Base-by-base conservation (phyloP, 345 rosid species). In the Corchorus olitorius region DNA sequence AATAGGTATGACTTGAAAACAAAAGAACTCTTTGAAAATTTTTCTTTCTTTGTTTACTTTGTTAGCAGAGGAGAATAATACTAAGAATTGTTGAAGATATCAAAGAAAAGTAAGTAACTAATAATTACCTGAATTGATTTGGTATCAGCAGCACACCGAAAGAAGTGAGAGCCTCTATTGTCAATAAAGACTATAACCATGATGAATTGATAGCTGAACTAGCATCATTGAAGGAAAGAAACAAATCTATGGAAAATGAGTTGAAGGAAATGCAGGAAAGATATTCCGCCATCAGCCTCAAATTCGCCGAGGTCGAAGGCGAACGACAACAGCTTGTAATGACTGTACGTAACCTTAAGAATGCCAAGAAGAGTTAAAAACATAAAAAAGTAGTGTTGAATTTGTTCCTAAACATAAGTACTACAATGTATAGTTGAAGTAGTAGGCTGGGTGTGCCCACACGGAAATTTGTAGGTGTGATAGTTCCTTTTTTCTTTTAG, bases 281-380 rank as follows among this genome's bases (percentile, higher is more conserved):
- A 80, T 93, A 96, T 76, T 92, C 97, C 15, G 94, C 90, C 80
- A 84, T 91, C 79, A 96, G 99, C 84, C 89, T 96, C 65, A 91
- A 87, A 85, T 96, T 92, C 56, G 99, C 99, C 3, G 97, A 93
- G 82, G 99, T 96, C 0, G 99, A 96, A 89, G 97, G 99, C 49
- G 99, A 96, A 85, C 89, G 99, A 81, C 99, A 96, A 76, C 83
- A 89, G 82, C 97, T 96, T 68, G 94, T 91, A 56, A 96, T 96
- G 99, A 88, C 93, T 0, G 78, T 92, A 22, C 88, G 98, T 63
- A 89, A 88, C 83, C 85, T 90, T 50, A 90, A 88, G 87, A 96
- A 93, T 66, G 70, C 87, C 41, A 89, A 70, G 87, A 87, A 84
- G 81, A 83, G 81, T 74, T 88, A 74, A 79, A 78, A 22, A 34